Evolutionary conservation across 768 basidiomycete genomes (phyloP).

Genomic region (Pulveroboletus sp.): DNA sequence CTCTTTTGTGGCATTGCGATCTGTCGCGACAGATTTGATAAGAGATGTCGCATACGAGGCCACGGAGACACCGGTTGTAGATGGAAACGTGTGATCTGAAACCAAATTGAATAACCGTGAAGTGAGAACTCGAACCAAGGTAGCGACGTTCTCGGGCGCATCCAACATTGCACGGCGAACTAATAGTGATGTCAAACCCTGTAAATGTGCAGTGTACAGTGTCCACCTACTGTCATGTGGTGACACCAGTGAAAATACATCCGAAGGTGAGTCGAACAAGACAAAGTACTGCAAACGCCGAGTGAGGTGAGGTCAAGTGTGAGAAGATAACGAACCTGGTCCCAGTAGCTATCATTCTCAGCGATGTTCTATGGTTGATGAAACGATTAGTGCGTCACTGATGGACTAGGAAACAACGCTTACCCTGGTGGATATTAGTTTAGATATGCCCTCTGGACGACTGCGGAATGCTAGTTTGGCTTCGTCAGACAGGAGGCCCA

Average conservation of each 20-base stretch:
- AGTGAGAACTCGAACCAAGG: constrained; percentile 70
- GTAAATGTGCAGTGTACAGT: not conserved
- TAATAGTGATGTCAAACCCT: constrained; percentile 29
- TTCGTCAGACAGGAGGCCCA: constrained; percentile 80
- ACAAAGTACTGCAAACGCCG: constrained; percentile 59
- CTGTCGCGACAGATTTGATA: constrained; percentile 55
- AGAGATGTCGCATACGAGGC: constrained; percentile 68
- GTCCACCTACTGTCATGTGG: constrained; percentile 72
- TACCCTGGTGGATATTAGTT: constrained; percentile 72
- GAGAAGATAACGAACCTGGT: constrained; percentile 57
- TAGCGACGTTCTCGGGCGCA: constrained; percentile 84
- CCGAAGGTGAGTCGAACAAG: constrained; percentile 86
- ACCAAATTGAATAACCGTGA: constrained; percentile 71
- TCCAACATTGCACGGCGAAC: constrained; percentile 80
- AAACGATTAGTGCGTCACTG: constrained; percentile 2
- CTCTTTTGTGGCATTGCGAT: constrained; percentile 76
- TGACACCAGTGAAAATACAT: constrained; percentile 87
- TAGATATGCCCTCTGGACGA: constrained; percentile 75
- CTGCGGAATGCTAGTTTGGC: constrained; percentile 88
- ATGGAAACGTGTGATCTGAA: constrained; percentile 79
- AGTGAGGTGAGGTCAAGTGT: not conserved
- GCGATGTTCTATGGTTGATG: constrained; percentile 59
- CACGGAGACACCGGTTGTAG: constrained; percentile 51
- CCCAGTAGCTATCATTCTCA: constrained; percentile 81
- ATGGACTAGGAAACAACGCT: constrained; percentile 24